Percentiles rank a stretch among this genome's conserved stretches.
Conservation (phyloP, 345 rosid species). For the Raphanus raphanistrum region DNA sequence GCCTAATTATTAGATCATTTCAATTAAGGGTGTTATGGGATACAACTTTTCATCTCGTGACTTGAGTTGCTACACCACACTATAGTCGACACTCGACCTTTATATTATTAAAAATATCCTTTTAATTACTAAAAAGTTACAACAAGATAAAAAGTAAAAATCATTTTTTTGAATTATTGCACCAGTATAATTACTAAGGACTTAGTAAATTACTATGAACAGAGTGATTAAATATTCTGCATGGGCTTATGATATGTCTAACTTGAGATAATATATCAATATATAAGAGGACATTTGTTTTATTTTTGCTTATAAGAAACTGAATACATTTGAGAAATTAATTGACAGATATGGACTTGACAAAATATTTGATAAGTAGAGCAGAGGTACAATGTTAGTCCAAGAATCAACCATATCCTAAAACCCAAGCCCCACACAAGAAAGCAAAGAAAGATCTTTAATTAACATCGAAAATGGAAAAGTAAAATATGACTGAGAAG, state of each 20-base stretch:
- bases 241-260: not conserved
- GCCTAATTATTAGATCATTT: conserved; percentile 24
- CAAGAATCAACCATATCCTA: conserved; percentile 44
- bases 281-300: not conserved
- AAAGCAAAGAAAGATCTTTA: conserved; percentile 32
- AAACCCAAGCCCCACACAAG: conserved; percentile 42
- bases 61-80: conserved; percentile 9
- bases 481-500: conserved; percentile 43
- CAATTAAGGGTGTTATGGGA: not conserved
- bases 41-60: conserved; percentile 21
- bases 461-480: conserved; percentile 48
- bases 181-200: not conserved
- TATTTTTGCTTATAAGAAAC: not conserved
- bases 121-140: not conserved
- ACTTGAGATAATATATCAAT: not conserved
- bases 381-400: conserved; percentile 34
- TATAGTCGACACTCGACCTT: conserved; percentile 10
- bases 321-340: not conserved
- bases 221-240: not conserved
- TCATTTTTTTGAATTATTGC: not conserved
- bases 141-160: not conserved
- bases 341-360: conserved; percentile 20
- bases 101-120: not conserved
- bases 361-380: conserved; percentile 5
- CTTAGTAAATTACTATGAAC: not conserved